phyloP scores from a whole-genome alignment of 257 asterid genomes.

The Cruciata laevipes region DNA sequence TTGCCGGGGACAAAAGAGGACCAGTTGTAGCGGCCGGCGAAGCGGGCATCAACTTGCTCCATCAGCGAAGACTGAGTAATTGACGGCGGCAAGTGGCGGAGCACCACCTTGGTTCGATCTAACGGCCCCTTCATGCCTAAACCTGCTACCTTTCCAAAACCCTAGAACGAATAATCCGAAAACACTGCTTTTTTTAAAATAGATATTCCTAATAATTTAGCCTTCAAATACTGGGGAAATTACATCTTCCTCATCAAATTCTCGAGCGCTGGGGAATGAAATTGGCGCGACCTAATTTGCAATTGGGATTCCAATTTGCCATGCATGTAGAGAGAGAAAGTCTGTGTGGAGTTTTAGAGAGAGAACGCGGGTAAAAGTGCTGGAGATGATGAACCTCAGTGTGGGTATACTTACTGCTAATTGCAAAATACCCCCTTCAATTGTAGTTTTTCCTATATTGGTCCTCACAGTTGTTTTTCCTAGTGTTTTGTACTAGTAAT shows the following conservation, averaged over 20 bases:
- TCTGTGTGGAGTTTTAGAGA: slow-evolving; percentile 21
- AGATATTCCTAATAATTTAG: slow-evolving; percentile 20
- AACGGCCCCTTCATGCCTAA: slow-evolving; percentile 81
- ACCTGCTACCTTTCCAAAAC: slow-evolving; percentile 29
- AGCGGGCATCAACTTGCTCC: slow-evolving; percentile 82
- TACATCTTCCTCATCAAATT: slow-evolving; percentile 34
- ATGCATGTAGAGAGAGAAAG: slow-evolving; percentile 44
- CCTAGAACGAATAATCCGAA: slow-evolving; percentile 41
- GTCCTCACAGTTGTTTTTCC: background rate
- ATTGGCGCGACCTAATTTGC: slow-evolving; percentile 40
- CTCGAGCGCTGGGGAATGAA: slow-evolving; percentile 14
- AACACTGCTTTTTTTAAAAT: background rate
- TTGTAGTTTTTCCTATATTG: background rate
- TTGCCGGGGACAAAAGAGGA: slow-evolving; percentile 70
- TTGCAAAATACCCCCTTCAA: slow-evolving; percentile 11
- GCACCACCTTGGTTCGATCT: slow-evolving; percentile 96
- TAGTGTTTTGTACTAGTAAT: background rate
- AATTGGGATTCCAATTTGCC: slow-evolving; percentile 33
- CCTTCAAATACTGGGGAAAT: slow-evolving; percentile 33
- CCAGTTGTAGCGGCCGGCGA: slow-evolving; percentile 80
- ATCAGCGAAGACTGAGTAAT: slow-evolving; percentile 81
- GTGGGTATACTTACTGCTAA: slow-evolving; percentile 7
- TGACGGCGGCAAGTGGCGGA: slow-evolving; percentile 99
- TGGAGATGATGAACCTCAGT: slow-evolving; percentile 5
- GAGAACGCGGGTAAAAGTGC: slow-evolving; percentile 19